Evolutionary conservation across 176 grass and related monocot species (phyloP).

Genomic region (Zea luxurians): DNA sequence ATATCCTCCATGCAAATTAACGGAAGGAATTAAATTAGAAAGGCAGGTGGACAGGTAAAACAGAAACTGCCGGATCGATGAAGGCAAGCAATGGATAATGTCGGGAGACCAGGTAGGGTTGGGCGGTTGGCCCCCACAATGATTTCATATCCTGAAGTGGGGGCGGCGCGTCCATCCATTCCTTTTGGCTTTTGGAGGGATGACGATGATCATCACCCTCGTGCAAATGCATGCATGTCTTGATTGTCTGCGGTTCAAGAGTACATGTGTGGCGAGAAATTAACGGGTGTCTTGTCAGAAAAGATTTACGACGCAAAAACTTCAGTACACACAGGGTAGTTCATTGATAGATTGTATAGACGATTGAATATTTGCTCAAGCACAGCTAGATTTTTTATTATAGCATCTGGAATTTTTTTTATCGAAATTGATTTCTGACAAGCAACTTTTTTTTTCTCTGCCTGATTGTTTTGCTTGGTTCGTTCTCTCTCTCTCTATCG

Average conservation of each 20-base stretch:
- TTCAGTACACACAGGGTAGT: too few relatives aligned
- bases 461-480: background rate
- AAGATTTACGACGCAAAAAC: background rate
- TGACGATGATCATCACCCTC: slow-evolving; percentile 29
- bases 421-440: background rate
- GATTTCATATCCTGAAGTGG: slow-evolving; percentile 45
- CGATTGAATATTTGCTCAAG: too few relatives aligned
- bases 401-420: background rate
- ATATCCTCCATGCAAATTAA: background rate
- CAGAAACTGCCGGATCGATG: slow-evolving; percentile 21
- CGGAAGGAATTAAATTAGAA: background rate
- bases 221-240: slow-evolving; percentile 27
- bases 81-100: slow-evolving; percentile 21
- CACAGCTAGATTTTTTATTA: background rate
- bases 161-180: slow-evolving; percentile 24
- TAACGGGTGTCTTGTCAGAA: background rate
- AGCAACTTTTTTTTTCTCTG: background rate
- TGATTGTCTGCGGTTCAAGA: slow-evolving; percentile 23
- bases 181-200: background rate
- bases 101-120: slow-evolving; percentile 34
- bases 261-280: too few relatives aligned
- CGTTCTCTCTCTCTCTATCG: too few relatives aligned
- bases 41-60: background rate
- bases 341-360: background rate
- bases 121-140: slow-evolving; percentile 31